Percentiles rank a stretch among this genome's conserved stretches.
Evolutionary conservation across 2,329 filamentous ascomycete genomes (phyloP).

Genomic region (Pseudocercospora cruenta): DNA sequence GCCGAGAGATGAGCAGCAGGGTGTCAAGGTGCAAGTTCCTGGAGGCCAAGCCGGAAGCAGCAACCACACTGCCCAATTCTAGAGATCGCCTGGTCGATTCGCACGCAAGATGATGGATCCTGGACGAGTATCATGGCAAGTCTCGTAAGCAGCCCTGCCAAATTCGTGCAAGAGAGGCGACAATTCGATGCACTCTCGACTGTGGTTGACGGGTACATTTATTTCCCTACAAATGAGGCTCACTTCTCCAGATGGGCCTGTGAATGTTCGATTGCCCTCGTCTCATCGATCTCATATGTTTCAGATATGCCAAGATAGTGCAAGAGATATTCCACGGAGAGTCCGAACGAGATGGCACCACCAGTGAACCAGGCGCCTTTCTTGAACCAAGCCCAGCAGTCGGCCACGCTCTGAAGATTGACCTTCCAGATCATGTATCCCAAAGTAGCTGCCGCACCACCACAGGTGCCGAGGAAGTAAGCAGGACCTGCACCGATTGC

Average conservation of each 20-base stretch:
- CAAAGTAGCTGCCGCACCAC: conserved; percentile 58
- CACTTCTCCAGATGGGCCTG: not conserved
- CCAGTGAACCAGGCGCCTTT: conserved; percentile 66
- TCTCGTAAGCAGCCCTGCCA: not conserved
- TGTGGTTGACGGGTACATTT: not conserved
- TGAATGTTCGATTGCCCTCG: not conserved
- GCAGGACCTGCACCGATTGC: conserved; percentile 63
- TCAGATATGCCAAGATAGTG: conserved; percentile 23
- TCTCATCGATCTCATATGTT: not conserved
- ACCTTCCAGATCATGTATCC: conserved; percentile 64
- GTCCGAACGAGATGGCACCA: conserved; percentile 59
- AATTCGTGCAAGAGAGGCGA: not conserved
- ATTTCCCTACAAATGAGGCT: not conserved
- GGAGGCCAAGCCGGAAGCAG: not conserved
- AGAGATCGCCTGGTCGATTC: not conserved
- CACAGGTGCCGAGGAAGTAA: conserved; percentile 62
- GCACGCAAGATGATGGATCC: not conserved
- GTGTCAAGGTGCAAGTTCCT: not conserved
- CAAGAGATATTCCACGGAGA: conserved; percentile 57
- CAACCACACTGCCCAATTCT: not conserved
- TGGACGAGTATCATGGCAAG: not conserved
- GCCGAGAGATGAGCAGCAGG: conserved; percentile 11
- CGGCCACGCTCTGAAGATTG: conserved; percentile 58
- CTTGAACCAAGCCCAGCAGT: conserved; percentile 69
- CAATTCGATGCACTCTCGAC: not conserved